These are phyloP conservation scores for Eucalyptus curtisii DNA, from an alignment of 345 rosid species.

Conservation along the genomic window DNA sequence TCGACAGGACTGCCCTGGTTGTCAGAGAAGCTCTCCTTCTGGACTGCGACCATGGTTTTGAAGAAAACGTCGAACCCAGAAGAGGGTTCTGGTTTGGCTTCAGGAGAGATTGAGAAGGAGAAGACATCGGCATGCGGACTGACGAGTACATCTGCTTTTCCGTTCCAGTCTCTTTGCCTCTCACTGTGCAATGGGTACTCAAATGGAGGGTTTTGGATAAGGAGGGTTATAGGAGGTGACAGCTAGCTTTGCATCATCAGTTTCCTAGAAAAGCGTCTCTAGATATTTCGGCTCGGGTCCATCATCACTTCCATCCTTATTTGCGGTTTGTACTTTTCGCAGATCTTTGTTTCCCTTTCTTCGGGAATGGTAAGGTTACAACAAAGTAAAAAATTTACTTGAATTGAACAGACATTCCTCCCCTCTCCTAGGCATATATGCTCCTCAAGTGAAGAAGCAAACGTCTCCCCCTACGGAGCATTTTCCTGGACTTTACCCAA, in stretches of 20 bases:
- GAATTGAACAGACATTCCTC: background rate
- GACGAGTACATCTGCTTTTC: conserved; percentile 13
- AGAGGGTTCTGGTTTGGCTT: conserved; percentile 17
- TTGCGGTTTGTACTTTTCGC: background rate
- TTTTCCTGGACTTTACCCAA: background rate
- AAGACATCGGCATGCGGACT: conserved; percentile 11
- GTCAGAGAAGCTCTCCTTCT: background rate
- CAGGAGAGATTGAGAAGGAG: conserved; percentile 14
- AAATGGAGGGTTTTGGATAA: background rate
- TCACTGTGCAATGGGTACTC: background rate
- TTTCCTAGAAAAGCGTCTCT: background rate
- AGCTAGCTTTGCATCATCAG: background rate
- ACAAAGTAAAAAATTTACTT: background rate
- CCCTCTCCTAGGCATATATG: background rate
- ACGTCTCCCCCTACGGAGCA: background rate
- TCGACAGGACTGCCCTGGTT: conserved; percentile 22
- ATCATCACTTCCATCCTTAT: background rate
- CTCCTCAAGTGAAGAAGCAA: background rate
- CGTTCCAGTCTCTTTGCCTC: background rate
- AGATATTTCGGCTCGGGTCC: background rate
- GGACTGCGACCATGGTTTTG: background rate
- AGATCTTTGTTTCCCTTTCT: background rate
- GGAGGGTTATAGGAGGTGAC: background rate
- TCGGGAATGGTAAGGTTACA: background rate
- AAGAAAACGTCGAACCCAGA: conserved; percentile 3